Conservation (phyloP, 2,329 filamentous ascomycete genomes). For the Cladorrhinum sp. region DNA sequence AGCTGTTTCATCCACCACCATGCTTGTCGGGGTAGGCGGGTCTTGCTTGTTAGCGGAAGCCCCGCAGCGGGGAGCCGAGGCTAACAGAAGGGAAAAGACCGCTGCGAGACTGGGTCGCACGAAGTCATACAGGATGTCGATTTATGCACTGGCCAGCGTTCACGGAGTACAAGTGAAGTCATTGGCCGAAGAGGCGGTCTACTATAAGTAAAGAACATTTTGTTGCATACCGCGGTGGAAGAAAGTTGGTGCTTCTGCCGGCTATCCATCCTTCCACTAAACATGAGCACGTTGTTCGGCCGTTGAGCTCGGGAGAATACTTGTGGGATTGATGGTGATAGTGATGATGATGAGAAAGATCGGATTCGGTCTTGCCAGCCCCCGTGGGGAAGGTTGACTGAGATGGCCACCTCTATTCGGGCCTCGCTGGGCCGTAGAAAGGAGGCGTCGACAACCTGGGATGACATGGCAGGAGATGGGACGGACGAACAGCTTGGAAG, state of each 20-base stretch:
- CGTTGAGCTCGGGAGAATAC: no score
- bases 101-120: background rate
- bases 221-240: background rate
- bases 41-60: slow-evolving; percentile 16
- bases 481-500: background rate
- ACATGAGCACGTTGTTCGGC: background rate
- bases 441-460: background rate
- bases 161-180: slow-evolving; percentile 23
- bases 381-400: background rate
- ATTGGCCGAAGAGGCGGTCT: slow-evolving; percentile 22
- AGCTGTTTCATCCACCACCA: slow-evolving; percentile 26
- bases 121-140: slow-evolving; percentile 6
- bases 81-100: background rate
- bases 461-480: background rate
- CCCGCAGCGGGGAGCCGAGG: slow-evolving; percentile 1
- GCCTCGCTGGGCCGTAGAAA: background rate
- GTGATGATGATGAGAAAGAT: no score
- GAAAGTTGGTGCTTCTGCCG: background rate
- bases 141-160: slow-evolving; percentile 8
- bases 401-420: background rate
- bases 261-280: background rate
- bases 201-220: slow-evolving; percentile 2
- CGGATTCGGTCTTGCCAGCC: background rate
- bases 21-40: slow-evolving; percentile 10
- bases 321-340: background rate